Percentiles rank a stretch among this genome's conserved stretches.
These are phyloP conservation scores for Cucurbitaria berberidis DNA, from an alignment of 2,329 filamentous ascomycete species.

Conservation along the genomic window DNA sequence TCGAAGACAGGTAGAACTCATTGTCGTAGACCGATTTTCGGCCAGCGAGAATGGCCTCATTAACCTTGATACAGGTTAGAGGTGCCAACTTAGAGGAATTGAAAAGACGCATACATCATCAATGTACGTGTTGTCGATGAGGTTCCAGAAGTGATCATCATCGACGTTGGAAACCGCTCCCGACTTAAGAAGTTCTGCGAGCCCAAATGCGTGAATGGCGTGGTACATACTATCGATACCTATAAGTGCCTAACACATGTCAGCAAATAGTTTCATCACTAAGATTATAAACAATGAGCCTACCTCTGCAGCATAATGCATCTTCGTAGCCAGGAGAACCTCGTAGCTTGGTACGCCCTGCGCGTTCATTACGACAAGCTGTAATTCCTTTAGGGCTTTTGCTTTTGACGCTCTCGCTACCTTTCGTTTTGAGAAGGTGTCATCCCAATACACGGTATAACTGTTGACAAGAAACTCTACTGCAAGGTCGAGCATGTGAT, in stretches of 20 bases:
- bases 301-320: conserved; percentile 40
- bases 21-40: conserved; percentile 39
- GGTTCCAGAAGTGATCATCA: conserved; percentile 37
- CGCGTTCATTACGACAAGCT: conserved; percentile 22
- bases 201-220: conserved; percentile 35
- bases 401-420: conserved; percentile 28
- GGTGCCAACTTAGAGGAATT: not conserved
- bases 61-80: conserved; percentile 28
- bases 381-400: conserved; percentile 32
- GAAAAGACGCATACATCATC: conserved; percentile 36
- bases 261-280: not conserved
- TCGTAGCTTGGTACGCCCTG: conserved; percentile 28
- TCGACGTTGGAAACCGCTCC: conserved; percentile 29
- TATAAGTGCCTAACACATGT: conserved; percentile 26
- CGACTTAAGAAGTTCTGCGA: conserved; percentile 35
- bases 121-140: conserved; percentile 42
- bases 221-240: conserved; percentile 35
- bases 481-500: conserved; percentile 33
- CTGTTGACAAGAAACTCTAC: conserved; percentile 35
- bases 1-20: conserved; percentile 33
- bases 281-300: not conserved
- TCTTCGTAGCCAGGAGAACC: conserved; percentile 34
- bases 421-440: conserved; percentile 27
- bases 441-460: conserved; percentile 25
- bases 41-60: conserved; percentile 36